Base-by-base conservation (phyloP, 164 flowering plant species). In the Cinnamomum chago region DNA sequence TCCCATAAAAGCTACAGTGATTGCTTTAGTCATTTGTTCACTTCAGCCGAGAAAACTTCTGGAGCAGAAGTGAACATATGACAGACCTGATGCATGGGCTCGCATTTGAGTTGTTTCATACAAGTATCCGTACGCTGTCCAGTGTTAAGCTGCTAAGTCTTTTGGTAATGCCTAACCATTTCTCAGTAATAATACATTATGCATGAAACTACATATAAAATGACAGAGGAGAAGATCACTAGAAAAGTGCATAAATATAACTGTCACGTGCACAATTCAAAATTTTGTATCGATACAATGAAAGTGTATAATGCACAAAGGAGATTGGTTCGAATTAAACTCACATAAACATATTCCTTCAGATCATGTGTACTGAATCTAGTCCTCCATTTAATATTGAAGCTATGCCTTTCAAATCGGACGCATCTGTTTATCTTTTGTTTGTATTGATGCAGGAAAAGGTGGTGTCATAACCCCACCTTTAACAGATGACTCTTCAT, bases 401-500 rank as follows among this genome's bases (percentile, higher is more conserved):
- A 40, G 47, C 47, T 40, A 55, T 55, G 20, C 13, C 20, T 55
- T 22, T 67, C 50, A 67, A 28, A 28, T 67, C 28, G 23, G 50
- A 17, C 50, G 55, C 14, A 62, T 50, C 18, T 24, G 68, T 6
- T 65, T n/a, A 50, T 76, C 81, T 70, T 88, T 88, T 77, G 79
- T 84, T 2, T 73, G 75, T 40, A 90, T 85, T 22, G 70, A 50
- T 18, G 77, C 70, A 14, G 75, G 81, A 73, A 66, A 20, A 47
- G 95, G 92, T 3, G 95, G 85, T 22, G 55, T 76, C 89, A 88
- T 83, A 13, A 70, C 72, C 52, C 69, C 65, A 22, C 60, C 73
- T 70, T 55, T 60, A 12, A 22, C 24, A 47, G 72, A 67, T 22
- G 77, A 71, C 51, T 77, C 85, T 77, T 84, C 85, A 27, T 80